Conservation (phyloP, 2,329 filamentous ascomycete species). For the Tetracladium maxilliforme region DNA sequence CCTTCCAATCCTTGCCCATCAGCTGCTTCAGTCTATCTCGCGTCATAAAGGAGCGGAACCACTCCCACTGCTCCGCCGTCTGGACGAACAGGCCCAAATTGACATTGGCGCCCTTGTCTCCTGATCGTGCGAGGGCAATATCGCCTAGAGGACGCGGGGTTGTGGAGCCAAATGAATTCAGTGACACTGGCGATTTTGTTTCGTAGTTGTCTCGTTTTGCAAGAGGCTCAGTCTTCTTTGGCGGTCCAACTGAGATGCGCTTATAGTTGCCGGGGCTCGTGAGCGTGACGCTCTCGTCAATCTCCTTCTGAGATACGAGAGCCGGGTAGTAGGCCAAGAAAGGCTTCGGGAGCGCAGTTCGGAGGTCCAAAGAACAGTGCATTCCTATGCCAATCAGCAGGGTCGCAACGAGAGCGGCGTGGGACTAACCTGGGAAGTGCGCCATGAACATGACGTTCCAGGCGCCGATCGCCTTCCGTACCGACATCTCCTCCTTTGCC, state of each 20-base stretch:
- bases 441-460: no score
- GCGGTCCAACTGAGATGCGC: slow-evolving; percentile 10
- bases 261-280: no score
- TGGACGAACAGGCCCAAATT: slow-evolving; percentile 25
- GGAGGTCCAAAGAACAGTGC: slow-evolving; percentile 18
- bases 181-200: slow-evolving; percentile 3
- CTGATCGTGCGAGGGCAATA: slow-evolving; percentile 24
- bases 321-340: slow-evolving; percentile 12
- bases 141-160: slow-evolving; percentile 22
- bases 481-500: no score
- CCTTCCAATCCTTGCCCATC: slow-evolving; percentile 27
- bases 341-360: slow-evolving; percentile 17
- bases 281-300: slow-evolving; percentile 5
- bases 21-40: slow-evolving; percentile 18
- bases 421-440: no score
- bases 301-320: slow-evolving; percentile 9
- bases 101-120: slow-evolving; percentile 22
- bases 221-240: slow-evolving; percentile 11
- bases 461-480: no score
- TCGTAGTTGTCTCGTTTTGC: slow-evolving; percentile 11
- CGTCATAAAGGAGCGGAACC: slow-evolving; percentile 22
- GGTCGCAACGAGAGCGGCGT: no score
- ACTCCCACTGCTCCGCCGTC: slow-evolving; percentile 21
- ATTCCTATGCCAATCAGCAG: no score
- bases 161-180: slow-evolving; percentile 12